Conservation (phyloP, 441 rosid species). For the Euphorbia schlechtendalii region DNA sequence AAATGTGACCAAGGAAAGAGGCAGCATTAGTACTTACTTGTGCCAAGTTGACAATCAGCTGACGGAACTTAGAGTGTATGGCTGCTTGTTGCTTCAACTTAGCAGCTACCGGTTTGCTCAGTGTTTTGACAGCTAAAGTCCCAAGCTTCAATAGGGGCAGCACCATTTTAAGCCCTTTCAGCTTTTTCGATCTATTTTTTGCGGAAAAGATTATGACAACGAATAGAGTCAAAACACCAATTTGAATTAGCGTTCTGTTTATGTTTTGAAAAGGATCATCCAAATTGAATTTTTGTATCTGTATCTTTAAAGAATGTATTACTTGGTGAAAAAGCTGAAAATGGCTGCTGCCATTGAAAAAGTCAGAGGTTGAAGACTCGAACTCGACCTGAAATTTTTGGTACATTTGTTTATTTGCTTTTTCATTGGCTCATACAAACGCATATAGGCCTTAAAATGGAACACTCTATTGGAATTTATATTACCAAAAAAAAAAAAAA, state of each 20-base stretch:
- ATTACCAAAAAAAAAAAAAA: too few species aligned
- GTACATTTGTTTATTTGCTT: not conserved
- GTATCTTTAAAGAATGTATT: not conserved
- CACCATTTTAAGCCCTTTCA: constrained; percentile 14
- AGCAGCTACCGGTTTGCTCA: constrained; percentile 73
- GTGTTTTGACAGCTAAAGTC: constrained; percentile 60
- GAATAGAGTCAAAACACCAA: not conserved
- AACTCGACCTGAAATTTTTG: not conserved
- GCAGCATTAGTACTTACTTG: constrained; percentile 46
- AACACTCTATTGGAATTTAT: too few species aligned
- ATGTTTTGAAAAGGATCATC: not conserved
- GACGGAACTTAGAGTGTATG: constrained; percentile 55
- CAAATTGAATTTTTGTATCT: not conserved
- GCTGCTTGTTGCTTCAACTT: constrained; percentile 75
- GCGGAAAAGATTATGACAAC: not conserved
- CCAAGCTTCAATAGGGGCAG: constrained; percentile 53
- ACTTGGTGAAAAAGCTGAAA: constrained; percentile 15
- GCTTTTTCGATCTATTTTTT: not conserved
- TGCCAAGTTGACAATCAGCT: constrained; percentile 62
- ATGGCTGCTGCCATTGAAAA: constrained; percentile 13
- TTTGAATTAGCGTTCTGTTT: not conserved
- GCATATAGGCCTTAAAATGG: too few species aligned
- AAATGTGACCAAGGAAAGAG: not conserved
- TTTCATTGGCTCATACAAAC: not conserved
- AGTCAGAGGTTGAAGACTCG: constrained; percentile 3